Evolutionary conservation across 306 rosid genomes (phyloP).

Genomic region (Fagus crenata): DNA sequence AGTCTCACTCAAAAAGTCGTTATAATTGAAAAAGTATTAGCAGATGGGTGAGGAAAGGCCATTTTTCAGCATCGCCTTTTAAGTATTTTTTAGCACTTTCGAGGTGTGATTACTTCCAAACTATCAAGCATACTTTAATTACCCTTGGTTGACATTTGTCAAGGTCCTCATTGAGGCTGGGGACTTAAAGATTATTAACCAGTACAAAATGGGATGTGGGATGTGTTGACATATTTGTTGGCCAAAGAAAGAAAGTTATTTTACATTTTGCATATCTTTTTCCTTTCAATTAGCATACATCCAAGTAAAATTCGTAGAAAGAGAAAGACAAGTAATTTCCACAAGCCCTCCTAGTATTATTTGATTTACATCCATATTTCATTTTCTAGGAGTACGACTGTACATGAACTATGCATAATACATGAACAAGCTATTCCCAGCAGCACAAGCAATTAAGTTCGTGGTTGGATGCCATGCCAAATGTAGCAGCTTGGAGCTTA

Average conservation of each 20-base stretch:
- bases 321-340: constrained; percentile 1
- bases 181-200: no score
- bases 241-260: neutral
- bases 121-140: no score
- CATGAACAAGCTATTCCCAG: constrained; percentile 56
- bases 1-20: no score
- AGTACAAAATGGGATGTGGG: no score
- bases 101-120: no score
- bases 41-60: no score
- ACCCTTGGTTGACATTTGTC: no score
- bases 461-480: constrained; percentile 67
- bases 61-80: no score
- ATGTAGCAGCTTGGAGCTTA: constrained; percentile 47
- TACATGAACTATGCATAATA: constrained; percentile 45
- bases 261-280: neutral
- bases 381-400: constrained; percentile 11
- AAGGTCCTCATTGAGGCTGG: no score
- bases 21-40: no score
- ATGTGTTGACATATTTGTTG: neutral
- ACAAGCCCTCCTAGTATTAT: neutral
- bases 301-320: neutral
- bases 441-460: constrained; percentile 59
- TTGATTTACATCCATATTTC: neutral
- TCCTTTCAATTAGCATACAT: neutral
- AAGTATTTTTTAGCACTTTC: no score